Evolutionary conservation across 2,329 filamentous ascomycete species (phyloP).

Genomic region (Colletotrichum zoysiae): DNA sequence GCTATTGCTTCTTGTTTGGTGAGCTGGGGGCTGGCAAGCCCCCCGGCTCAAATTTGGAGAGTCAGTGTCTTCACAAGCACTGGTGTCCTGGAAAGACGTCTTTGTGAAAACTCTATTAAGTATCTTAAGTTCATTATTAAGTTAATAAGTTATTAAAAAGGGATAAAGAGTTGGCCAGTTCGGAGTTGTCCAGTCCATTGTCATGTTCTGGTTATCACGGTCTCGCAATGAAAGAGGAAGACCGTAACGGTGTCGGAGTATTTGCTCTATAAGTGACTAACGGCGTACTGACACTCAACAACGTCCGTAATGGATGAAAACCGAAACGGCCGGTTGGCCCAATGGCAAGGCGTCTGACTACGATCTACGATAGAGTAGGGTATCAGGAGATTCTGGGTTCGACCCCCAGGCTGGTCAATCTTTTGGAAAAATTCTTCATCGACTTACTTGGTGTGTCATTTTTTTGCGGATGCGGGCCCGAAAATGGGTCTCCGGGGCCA

Average conservation of each 20-base stretch:
- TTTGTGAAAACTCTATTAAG: neutral
- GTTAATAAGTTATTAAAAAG: neutral
- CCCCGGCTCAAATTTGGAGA: too few relatives aligned
- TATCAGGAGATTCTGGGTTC: slow-evolving; percentile 43
- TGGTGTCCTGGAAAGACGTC: neutral
- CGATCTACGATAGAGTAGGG: slow-evolving; percentile 42
- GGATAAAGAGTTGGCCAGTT: neutral
- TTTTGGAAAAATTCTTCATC: neutral
- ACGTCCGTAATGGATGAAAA: slow-evolving; percentile 12
- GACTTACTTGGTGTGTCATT: neutral
- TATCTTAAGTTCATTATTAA: neutral
- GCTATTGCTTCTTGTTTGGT: too few relatives aligned
- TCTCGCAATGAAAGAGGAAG: neutral
- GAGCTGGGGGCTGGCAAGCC: neutral
- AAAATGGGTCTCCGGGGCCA: slow-evolving; percentile 25
- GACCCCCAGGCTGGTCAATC: slow-evolving; percentile 41
- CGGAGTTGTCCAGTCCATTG: neutral
- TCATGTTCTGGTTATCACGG: neutral
- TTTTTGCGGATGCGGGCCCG: slow-evolving; percentile 27
- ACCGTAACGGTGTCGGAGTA: too few relatives aligned
- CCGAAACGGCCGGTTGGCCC: slow-evolving; percentile 48
- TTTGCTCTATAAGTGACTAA: neutral
- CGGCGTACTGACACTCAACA: rapidly evolving
- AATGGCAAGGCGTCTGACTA: slow-evolving; percentile 60
- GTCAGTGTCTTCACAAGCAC: neutral